Conservation (phyloP, 257 asterid genomes). For the Solanum piurae region DNA sequence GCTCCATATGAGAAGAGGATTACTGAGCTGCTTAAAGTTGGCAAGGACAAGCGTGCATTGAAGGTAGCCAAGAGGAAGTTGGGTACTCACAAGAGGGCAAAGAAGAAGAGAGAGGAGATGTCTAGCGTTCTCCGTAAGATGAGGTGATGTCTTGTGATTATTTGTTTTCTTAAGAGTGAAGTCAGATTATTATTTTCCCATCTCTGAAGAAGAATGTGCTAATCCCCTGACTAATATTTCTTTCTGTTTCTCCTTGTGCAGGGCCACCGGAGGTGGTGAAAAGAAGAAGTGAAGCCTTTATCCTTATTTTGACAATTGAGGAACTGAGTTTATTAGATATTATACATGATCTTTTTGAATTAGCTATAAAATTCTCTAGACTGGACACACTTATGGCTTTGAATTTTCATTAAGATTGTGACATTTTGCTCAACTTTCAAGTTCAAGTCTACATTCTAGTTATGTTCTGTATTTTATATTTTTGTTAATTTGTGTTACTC, state of each 20-base stretch:
- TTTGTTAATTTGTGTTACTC: background rate
- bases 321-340: constrained; percentile 4
- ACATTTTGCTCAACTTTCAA: background rate
- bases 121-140: constrained; percentile 59
- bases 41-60: constrained; percentile 69
- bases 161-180: background rate
- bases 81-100: constrained; percentile 84
- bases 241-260: background rate
- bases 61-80: constrained; percentile 72
- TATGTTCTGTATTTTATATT: background rate
- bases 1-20: constrained; percentile 77
- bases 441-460: background rate
- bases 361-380: constrained; percentile 11
- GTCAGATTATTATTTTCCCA: background rate
- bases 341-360: constrained; percentile 5
- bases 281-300: constrained; percentile 64
- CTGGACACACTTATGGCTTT: background rate
- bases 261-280: constrained; percentile 94
- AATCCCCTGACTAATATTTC: background rate
- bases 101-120: constrained; percentile 86
- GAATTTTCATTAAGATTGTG: background rate
- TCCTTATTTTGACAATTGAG: background rate
- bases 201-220: background rate
- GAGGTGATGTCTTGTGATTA: constrained; percentile 31
- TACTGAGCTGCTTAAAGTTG: constrained; percentile 68